These are phyloP conservation scores for Akebia trifoliata DNA, from an alignment of 164 flowering plant genomes.

Conservation along the genomic window DNA sequence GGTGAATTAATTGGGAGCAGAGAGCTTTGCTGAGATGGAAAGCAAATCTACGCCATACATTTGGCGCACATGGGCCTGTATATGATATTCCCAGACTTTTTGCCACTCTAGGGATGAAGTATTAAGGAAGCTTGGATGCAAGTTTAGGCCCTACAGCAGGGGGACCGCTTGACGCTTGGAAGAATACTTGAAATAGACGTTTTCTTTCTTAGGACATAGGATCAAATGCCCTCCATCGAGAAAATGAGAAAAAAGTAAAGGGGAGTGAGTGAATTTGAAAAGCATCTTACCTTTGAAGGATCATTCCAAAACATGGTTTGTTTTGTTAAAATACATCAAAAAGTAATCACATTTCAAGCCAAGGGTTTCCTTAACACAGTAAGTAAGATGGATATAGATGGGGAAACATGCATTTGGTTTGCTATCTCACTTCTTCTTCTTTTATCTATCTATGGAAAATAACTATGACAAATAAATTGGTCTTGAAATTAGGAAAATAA, in stretches of 20 bases:
- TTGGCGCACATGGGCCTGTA: constrained; percentile 1
- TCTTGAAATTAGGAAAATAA: constrained; percentile 1
- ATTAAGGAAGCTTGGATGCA: too few species aligned
- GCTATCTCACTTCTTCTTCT: constrained; percentile 7
- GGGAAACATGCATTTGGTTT: constrained; percentile 15
- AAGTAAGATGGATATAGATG: constrained; percentile 9
- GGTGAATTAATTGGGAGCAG: constrained; percentile 4
- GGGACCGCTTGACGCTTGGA: constrained; percentile 10
- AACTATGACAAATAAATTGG: background rate
- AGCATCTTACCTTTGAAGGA: constrained; percentile 9
- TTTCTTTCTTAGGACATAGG: constrained; percentile 8
- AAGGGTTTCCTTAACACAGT: constrained; percentile 2
- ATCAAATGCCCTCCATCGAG: background rate
- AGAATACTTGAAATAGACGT: constrained; percentile 3
- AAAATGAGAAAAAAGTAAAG: constrained; percentile 7
- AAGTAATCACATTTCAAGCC: background rate
- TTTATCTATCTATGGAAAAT: too few species aligned
- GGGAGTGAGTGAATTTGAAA: background rate
- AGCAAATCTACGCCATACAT: constrained; percentile 11
- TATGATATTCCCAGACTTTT: background rate
- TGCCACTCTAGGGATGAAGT: too few species aligned
- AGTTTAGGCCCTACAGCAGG: too few species aligned
- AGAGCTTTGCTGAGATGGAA: background rate
- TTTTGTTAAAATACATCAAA: background rate
- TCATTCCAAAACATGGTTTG: constrained; percentile 3